These are phyloP conservation scores for Gomphus bonarii DNA, from an alignment of 1,284 basidiomycete genomes.

Conservation along the genomic window DNA sequence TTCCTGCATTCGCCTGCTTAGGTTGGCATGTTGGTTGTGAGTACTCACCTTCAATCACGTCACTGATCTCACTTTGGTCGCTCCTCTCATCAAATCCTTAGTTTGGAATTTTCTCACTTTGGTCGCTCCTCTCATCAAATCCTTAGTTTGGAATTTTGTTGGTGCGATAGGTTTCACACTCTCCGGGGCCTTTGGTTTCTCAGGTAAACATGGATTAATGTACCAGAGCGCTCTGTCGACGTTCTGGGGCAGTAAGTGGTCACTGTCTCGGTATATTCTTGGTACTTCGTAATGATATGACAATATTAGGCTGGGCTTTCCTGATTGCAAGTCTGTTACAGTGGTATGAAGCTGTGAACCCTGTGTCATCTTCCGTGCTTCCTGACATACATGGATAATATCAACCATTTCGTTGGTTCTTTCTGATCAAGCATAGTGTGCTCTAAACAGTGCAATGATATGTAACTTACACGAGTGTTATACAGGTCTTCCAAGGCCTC, in stretches of 20 bases:
- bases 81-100: conserved; percentile 18
- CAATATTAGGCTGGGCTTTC: conserved; percentile 35
- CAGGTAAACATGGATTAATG: conserved; percentile 23
- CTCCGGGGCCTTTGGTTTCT: conserved; percentile 44
- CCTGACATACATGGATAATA: not conserved
- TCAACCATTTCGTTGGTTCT: no score
- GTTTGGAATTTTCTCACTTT: conserved; percentile 50
- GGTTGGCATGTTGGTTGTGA: conserved; percentile 43
- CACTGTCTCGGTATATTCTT: not conserved
- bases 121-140: conserved; percentile 15
- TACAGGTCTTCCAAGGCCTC: no score
- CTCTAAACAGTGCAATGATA: no score
- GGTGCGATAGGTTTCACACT: conserved; percentile 46
- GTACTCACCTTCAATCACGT: conserved; percentile 14
- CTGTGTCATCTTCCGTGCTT: not conserved
- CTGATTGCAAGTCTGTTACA: conserved; percentile 47
- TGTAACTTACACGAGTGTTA: no score
- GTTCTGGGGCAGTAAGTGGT: conserved; percentile 38
- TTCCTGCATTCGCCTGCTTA: conserved; percentile 26
- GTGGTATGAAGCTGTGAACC: conserved; percentile 25
- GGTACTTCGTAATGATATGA: not conserved
- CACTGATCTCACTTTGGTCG: not conserved
- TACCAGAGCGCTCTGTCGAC: conserved; percentile 45
- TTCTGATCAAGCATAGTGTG: no score
- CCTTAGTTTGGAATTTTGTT: conserved; percentile 43